These are phyloP conservation scores for Mucor indicus DNA, from an alignment of 371 early-diverging fungal species.

Conservation along the genomic window DNA sequence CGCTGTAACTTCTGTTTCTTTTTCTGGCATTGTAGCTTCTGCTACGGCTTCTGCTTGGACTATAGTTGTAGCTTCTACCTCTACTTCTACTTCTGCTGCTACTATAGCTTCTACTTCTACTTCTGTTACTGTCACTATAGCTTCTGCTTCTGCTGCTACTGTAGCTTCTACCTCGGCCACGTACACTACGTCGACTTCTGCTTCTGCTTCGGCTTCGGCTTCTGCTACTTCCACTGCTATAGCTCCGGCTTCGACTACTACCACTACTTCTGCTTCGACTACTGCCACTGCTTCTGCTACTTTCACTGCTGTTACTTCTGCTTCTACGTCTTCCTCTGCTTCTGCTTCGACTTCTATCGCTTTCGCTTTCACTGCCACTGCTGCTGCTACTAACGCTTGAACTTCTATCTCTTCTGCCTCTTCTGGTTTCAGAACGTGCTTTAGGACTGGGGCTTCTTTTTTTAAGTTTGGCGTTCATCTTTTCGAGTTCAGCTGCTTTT, in stretches of 20 bases:
- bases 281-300: not conserved
- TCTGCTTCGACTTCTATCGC: not conserved
- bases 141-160: too few relatives aligned
- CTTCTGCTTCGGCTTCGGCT: not conserved
- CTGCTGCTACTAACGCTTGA: conserved; percentile 9
- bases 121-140: too few relatives aligned
- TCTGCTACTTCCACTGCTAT: not conserved
- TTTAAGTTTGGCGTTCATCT: conserved; percentile 15
- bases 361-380: conserved; percentile 1
- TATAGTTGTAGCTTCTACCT: not conserved
- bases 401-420: conserved; percentile 1
- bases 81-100: not conserved
- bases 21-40: not conserved
- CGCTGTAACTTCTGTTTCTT: not conserved
- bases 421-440: not conserved
- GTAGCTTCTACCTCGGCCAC: too few relatives aligned
- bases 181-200: too few relatives aligned
- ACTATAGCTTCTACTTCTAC: too few relatives aligned
- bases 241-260: conserved; percentile 2
- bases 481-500: conserved; percentile 28
- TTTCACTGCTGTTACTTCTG: not conserved
- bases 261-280: not conserved
- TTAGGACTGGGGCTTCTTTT: too few relatives aligned
- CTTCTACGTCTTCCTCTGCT: not conserved
- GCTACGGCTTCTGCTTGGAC: not conserved